Conservation (phyloP, 2,329 filamentous ascomycete genomes). For the Pseudogymnoascus sp. region DNA sequence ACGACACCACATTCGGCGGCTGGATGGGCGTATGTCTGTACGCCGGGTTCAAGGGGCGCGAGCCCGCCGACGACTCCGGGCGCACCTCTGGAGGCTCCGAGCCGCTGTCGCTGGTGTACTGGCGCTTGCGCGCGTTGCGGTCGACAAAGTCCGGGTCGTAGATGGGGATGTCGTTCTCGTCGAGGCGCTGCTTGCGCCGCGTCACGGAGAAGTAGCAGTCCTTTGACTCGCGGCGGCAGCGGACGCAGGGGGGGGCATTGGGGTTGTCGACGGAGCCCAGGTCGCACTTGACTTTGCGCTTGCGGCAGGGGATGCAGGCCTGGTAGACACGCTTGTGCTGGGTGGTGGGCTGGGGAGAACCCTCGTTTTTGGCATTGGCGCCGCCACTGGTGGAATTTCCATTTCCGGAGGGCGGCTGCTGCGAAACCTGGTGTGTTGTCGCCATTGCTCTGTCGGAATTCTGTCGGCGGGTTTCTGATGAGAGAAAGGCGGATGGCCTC, state of each 20-base stretch:
- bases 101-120: conserved; percentile 38
- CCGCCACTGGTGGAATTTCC: not conserved
- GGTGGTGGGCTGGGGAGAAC: conserved; percentile 10
- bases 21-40: not conserved
- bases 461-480: not conserved
- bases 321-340: conserved; percentile 33
- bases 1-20: conserved; percentile 36
- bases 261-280: conserved; percentile 79
- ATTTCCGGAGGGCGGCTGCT: not conserved
- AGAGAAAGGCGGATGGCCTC: not conserved
- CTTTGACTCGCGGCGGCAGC: conserved; percentile 90
- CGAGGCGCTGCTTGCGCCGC: conserved; percentile 77
- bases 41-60: conserved; percentile 22
- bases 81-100: conserved; percentile 31
- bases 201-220: conserved; percentile 96
- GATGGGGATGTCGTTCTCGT: conserved; percentile 27
- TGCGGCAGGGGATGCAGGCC: conserved; percentile 43
- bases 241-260: conserved; percentile 84
- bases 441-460: not conserved
- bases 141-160: conserved; percentile 58
- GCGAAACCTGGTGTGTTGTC: not conserved
- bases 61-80: conserved; percentile 19
- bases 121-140: conserved; percentile 64
- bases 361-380: not conserved
- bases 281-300: conserved; percentile 49